Percentiles rank a stretch among this genome's conserved stretches.
Conservation (phyloP, 371 early-diverging fungal species). For the Mortierella sp. region DNA sequence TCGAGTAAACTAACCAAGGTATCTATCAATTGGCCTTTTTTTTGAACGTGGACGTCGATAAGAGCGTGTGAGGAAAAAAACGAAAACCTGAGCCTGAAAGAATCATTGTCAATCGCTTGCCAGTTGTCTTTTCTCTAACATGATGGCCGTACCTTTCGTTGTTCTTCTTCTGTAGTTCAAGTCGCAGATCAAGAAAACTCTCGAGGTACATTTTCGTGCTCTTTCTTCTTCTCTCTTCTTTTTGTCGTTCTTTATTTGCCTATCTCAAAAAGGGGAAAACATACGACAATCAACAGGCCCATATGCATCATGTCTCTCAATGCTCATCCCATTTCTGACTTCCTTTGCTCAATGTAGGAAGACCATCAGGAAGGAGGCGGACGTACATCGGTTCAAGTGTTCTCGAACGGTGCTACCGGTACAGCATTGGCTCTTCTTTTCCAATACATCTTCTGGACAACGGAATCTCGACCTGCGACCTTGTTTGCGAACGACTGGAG, state of each 20-base stretch:
- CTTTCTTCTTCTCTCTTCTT: neutral
- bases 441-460: slow-evolving; percentile 62
- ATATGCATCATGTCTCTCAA: neutral
- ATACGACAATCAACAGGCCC: neutral
- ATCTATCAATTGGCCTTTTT: neutral
- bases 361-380: slow-evolving; percentile 63
- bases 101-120: neutral
- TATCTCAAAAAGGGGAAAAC: neutral
- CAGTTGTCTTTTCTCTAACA: neutral
- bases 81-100: neutral
- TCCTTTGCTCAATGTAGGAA: slow-evolving; percentile 24
- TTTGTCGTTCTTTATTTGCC: neutral
- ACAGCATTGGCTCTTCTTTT: slow-evolving; percentile 72
- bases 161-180: slow-evolving; percentile 64
- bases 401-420: slow-evolving; percentile 85
- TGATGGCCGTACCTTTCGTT: too few relatives aligned
- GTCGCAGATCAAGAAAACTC: slow-evolving; percentile 71
- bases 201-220: slow-evolving; percentile 68
- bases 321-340: neutral
- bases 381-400: slow-evolving; percentile 83
- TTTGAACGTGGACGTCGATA: neutral
- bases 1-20: slow-evolving; percentile 85
- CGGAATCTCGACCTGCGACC: slow-evolving; percentile 43
- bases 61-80: neutral
- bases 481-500: slow-evolving; percentile 65